Percentiles rank a stretch among this genome's conserved stretches.
phyloP scores from a whole-genome alignment of 2,329 filamentous ascomycete species.

The Neoarthrinium moseri region DNA sequence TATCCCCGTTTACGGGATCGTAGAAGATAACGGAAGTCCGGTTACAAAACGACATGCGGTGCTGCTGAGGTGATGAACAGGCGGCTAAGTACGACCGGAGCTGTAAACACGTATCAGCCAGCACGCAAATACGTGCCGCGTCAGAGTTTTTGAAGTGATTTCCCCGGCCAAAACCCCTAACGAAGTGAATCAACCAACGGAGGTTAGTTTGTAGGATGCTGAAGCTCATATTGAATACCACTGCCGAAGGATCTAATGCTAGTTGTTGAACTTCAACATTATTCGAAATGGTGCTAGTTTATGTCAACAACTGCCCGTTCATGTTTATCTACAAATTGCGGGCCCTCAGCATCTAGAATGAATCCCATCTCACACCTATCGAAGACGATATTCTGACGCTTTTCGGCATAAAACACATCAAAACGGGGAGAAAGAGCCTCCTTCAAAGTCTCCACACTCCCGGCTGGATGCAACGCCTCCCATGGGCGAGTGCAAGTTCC shows the following conservation, averaged over 20 bases:
- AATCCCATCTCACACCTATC: conserved; percentile 35
- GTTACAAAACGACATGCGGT: too few species aligned
- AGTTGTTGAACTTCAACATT: not conserved
- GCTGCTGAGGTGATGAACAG: too few species aligned
- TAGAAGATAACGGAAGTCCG: too few species aligned
- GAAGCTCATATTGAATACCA: too few species aligned
- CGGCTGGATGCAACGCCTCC: conserved; percentile 42
- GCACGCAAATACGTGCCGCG: too few species aligned
- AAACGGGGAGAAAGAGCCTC: conserved; percentile 41
- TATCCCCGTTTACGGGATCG: too few species aligned
- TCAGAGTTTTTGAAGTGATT: too few species aligned
- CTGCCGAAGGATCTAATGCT: too few species aligned
- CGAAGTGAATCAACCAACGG: not conserved
- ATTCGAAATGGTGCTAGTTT: conserved; percentile 6
- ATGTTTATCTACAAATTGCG: conserved; percentile 3
- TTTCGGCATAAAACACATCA: conserved; percentile 42
- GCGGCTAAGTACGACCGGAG: too few species aligned
- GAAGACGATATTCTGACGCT: conserved; percentile 40
- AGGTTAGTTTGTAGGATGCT: not conserved
- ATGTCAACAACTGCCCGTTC: not conserved
- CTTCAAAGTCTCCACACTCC: conserved; percentile 38
- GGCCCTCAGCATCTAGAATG: conserved; percentile 4
- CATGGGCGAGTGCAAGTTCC: conserved; percentile 44
- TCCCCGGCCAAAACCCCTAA: too few species aligned
- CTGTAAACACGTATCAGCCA: too few species aligned